Evolutionary conservation across 2,329 filamentous ascomycete species (phyloP), one percentile per base, ranked within the genome.

Genomic region (Aspergillus sp.): DNA sequence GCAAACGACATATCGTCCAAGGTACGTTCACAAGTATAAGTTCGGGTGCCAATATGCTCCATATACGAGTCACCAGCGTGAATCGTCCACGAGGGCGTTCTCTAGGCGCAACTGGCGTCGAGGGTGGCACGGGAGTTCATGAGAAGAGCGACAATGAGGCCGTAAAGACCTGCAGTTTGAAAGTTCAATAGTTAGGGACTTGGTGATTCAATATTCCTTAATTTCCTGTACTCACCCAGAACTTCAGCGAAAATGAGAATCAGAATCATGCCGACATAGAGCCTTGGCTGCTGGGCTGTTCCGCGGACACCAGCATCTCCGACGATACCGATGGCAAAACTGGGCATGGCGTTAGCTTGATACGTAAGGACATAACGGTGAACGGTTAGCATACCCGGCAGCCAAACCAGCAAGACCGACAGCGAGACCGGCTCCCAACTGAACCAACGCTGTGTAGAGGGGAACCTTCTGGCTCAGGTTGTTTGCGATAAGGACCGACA

Each of bases 241-340:
- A 97, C 93, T 93, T 97, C 93, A 68, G 93, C 93, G 85, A 96
- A 97, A 93, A 97, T 97, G 81, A 97, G 91, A 83, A 97, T 97
- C 76, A 97, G 79, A 80, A 97, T 96, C 92, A 97, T 97, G 80
- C 93, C 93, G 74, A 96, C 92, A 80, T 96, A 96, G 67, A 96
- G 85, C 64, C 79, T 73, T 50, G 78, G 79, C 71, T 81, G 79
- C 68, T 81, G 79, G 51, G 79, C 79, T 60, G 78, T 80, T 68
- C 79, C 79, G 61, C 79, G 77, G 53, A 81, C 79, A 76, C 79
- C 79, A 59, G 79, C 79, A 66, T 81, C 78, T 72, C 78, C 90
- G 63, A 93, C 89, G 71, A 93, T 93, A 77, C 90, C 90, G 71
- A 93, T 93, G 73, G 90, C 89, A 72, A 93, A 93, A 72, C 89